Evolutionary conservation across 2,329 filamentous ascomycete genomes (phyloP).

Genomic region (Aspergillus costaricaensis): DNA sequence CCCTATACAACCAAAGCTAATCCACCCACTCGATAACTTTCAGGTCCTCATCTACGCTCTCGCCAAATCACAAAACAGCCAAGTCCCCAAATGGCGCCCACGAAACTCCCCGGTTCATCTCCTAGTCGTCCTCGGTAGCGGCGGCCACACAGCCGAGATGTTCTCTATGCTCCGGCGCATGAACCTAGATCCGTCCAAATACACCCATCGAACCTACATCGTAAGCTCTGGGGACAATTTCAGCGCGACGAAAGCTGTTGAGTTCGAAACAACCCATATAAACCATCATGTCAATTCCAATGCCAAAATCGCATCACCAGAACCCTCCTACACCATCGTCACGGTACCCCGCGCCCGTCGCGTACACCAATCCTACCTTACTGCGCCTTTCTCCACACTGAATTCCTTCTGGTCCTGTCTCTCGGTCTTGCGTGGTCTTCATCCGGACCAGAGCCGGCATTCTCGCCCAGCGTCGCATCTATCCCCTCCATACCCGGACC

Average conservation of each 20-base stretch:
- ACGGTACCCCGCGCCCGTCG: conserved; percentile 73
- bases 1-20: conserved; percentile 10
- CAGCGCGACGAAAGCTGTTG: conserved; percentile 63
- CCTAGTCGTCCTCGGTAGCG: conserved; percentile 83
- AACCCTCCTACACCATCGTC: conserved; percentile 60
- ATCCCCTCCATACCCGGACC: conserved; percentile 60
- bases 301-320: conserved; percentile 6
- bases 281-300: conserved; percentile 13
- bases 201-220: conserved; percentile 74
- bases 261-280: conserved; percentile 59
- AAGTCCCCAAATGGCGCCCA: conserved; percentile 32
- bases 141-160: conserved; percentile 95
- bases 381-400: conserved; percentile 69
- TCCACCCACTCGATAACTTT: background rate
- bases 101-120: conserved; percentile 56
- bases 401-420: conserved; percentile 66
- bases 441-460: conserved; percentile 40
- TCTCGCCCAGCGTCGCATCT: conserved; percentile 21
- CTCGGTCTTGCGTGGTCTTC: conserved; percentile 51
- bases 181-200: conserved; percentile 50
- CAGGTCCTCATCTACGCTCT: conserved; percentile 31
- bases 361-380: conserved; percentile 78
- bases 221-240: conserved; percentile 75
- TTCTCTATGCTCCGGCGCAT: conserved; percentile 73
- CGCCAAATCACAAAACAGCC: conserved; percentile 32